Base-by-base conservation (phyloP, 495 filamentous ascomycete species). In the Haplographium delicatum region DNA sequence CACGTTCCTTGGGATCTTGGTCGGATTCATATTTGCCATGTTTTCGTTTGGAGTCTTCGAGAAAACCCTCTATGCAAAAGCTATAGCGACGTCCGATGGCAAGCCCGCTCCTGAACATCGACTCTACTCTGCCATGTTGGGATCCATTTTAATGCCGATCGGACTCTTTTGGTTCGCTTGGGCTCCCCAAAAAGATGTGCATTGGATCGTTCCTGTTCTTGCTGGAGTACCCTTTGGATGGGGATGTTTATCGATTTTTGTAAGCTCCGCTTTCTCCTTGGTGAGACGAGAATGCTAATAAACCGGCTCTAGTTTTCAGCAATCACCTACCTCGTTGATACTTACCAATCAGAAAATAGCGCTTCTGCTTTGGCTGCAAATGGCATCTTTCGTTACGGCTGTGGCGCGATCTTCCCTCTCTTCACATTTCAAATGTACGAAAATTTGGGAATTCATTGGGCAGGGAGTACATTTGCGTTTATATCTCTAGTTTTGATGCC, bases 331-430 rank as follows among this genome's bases (percentile, higher is more conserved):
- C 40, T 57, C 8, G 48, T 60, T 9, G 52, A 56, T 22, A 50
- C 53, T 6, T 60, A 60, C 27, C 38, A 44, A 38, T 33, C 57
- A 0, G 34, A 42, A 8, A 53, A 83, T 58, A 86, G 86, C 4
- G 87, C 88, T 2, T 87, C 83, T 0, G 87, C 88, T 0, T 69
- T 93, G 11, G 88, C 88, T 0, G 86, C 86, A 27, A 90, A 87
- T 66, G 75, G 82, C 13, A 80, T 91, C 3, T 66, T 91, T 33
- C 68, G 74, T 20, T 73, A 69, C 25, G n/a, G 72, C 15, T 89
- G 91, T 62, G 88, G 89, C 58, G 84, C 86, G n/a, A 84, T 78
- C 0, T 93, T 95, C 71, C 89, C 88, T 2, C 72, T 95, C 0
- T 93, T 95, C 72, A 91, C 88, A 3, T n/a, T 59, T 1, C 61